Percentiles rank a stretch among this genome's conserved stretches.
phyloP scores from a whole-genome alignment of 495 filamentous ascomycete genomes.

The Xylaria scruposa region DNA sequence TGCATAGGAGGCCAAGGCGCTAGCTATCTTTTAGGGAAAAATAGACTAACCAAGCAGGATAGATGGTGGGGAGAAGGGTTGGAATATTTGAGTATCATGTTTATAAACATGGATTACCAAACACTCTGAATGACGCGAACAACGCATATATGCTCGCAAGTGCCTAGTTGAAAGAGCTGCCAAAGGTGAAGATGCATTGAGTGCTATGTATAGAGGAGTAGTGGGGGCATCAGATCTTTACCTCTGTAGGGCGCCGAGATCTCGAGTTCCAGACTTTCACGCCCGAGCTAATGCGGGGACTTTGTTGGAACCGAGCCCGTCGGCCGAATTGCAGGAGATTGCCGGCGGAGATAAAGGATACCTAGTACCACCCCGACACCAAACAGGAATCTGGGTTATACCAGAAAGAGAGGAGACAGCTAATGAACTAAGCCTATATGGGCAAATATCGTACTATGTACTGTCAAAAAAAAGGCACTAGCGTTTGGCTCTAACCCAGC shows the following conservation, averaged over 20 bases:
- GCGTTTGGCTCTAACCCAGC: neutral
- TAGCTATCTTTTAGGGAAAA: neutral
- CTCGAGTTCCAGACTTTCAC: neutral
- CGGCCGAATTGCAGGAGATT: neutral
- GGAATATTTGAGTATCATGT: neutral
- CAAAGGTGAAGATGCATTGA: neutral
- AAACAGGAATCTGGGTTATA: neutral
- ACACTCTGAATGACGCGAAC: neutral
- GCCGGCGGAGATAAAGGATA: conserved; percentile 3
- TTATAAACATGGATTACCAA: neutral
- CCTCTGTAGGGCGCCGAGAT: neutral
- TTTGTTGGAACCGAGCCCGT: neutral
- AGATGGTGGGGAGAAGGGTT: no score
- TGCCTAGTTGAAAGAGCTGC: neutral
- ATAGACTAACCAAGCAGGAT: neutral
- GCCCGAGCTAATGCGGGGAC: neutral
- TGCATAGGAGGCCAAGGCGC: neutral
- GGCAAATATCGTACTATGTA: neutral
- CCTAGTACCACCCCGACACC: neutral
- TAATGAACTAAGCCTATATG: no score
- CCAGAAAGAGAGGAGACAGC: no score
- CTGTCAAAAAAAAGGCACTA: neutral
- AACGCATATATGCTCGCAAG: neutral
- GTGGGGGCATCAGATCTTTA: neutral
- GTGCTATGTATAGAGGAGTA: neutral